Base-by-base conservation (phyloP, 2,329 filamentous ascomycete genomes). In the Aspergillus brunneoviolaceus region DNA sequence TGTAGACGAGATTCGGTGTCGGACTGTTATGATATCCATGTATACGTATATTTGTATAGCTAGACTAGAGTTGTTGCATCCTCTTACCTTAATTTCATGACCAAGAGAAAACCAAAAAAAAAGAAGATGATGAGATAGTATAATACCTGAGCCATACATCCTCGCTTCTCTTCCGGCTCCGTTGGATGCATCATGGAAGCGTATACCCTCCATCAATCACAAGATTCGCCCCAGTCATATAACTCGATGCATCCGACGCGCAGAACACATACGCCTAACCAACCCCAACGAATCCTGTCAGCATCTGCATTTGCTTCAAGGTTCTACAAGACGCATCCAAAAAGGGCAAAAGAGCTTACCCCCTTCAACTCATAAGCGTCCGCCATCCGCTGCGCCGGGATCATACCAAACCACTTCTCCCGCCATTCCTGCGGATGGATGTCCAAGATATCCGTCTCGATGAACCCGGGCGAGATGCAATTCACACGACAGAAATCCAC, bases 181-280 rank as follows among this genome's bases (percentile, higher is more conserved):
- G 25, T 90, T 10, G 31, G 3, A 35, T 11, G 3, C 12, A 27
- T 35, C 51, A 74, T 29, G 69, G 71, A 10, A 73, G 55, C 7
- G 77, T 79, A 59, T 82, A 82, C 3, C 80, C 79, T 27, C 80
- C 80, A 58, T 82, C 80, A 58, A 82, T 77, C 27, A 82, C 68
- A 14, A 82, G 65, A 55, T 82, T 76, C 2, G 79, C 74, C 33
- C 80, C 80, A 11, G 80, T 81, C 74, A 80, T 81, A 59, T 81
- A 82, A 51, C 75, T 78, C 51, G 76, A 80, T 1, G 80, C 79
- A 70, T 81, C 77, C 12, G 74, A 78, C 11, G 80, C 79, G 23
- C 78, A 72, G 61, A 80, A 65, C 3, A 65, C 61, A 49, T 65
- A 65, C 5, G 61, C 63, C 63, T 63, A 27, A 5, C 16, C 23